These are phyloP conservation scores for Epichloe festucae DNA, from an alignment of 2,329 filamentous ascomycete species.

Conservation along the genomic window DNA sequence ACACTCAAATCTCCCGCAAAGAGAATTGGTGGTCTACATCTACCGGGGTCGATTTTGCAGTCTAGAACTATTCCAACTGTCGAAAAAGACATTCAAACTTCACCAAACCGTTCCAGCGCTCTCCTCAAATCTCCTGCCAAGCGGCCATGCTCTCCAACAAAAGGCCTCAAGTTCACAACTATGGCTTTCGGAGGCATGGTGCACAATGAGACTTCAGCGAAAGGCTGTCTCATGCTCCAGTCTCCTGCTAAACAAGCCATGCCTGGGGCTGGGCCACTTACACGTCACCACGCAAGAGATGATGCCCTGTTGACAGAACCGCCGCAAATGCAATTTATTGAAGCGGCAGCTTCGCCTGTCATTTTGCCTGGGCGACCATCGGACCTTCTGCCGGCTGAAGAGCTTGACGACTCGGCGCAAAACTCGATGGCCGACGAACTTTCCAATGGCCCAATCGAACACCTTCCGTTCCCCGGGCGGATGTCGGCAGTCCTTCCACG, in stretches of 20 bases:
- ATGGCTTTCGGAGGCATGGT: conserved; percentile 13
- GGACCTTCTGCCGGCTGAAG: conserved; percentile 25
- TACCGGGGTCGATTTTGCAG: conserved; percentile 23
- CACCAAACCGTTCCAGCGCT: conserved; percentile 24
- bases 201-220: conserved; percentile 27
- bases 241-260: conserved; percentile 38
- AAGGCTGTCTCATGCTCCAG: conserved; percentile 31
- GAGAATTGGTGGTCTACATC: conserved; percentile 18
- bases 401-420: conserved; percentile 10
- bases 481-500: conserved; percentile 32
- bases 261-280: conserved; percentile 20
- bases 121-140: conserved; percentile 39
- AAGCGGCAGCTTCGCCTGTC: conserved; percentile 18
- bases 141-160: conserved; percentile 32
- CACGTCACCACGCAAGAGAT: conserved; percentile 14
- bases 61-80: conserved; percentile 5
- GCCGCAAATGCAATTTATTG: conserved; percentile 24
- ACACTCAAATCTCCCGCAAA: conserved; percentile 44
- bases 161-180: conserved; percentile 19
- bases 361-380: conserved; percentile 17
- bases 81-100: conserved; percentile 10
- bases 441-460: conserved; percentile 21
- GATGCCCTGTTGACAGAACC: conserved; percentile 14
- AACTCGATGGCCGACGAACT: conserved; percentile 17
- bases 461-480: conserved; percentile 30